phyloP scores from a whole-genome alignment of 352 stramenopile genomes.

The Globisporangium spinosum region DNA sequence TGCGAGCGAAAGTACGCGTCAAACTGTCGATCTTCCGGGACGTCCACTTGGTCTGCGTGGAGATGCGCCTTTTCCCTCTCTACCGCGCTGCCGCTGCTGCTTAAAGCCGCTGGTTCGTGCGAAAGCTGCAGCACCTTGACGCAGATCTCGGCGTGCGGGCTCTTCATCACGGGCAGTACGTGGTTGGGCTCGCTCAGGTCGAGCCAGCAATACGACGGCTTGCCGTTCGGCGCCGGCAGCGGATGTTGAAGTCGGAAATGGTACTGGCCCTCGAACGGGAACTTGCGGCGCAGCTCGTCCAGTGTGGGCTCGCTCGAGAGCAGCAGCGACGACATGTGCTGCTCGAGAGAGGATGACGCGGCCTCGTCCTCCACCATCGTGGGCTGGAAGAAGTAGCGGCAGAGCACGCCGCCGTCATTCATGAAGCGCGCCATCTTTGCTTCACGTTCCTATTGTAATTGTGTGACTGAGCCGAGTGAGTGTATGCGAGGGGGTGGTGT shows the following conservation, averaged over 20 bases:
- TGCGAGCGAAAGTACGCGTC: constrained; percentile 61
- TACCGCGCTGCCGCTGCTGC: constrained; percentile 14
- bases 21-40: constrained; percentile 64
- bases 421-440: constrained; percentile 7
- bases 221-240: constrained; percentile 15
- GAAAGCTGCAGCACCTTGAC: constrained; percentile 80
- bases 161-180: constrained; percentile 31
- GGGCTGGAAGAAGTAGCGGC: constrained; percentile 82
- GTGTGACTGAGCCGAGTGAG: neutral
- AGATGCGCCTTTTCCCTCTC: neutral
- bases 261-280: constrained; percentile 71
- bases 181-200: constrained; percentile 56
- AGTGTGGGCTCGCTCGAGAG: constrained; percentile 65
- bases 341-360: constrained; percentile 23
- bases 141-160: constrained; percentile 36
- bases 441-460: constrained; percentile 1
- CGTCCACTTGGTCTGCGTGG: constrained; percentile 40
- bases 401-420: constrained; percentile 45
- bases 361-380: constrained; percentile 55
- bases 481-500: constrained; percentile 6
- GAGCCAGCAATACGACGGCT: constrained; percentile 64
- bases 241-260: constrained; percentile 77
- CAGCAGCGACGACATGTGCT: constrained; percentile 55
- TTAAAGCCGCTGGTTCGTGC: constrained; percentile 1
- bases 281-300: constrained; percentile 55